Percentiles rank a stretch among this genome's conserved stretches.
These are phyloP conservation scores for Salisapilia sapeloensis DNA, from an alignment of 352 stramenopile genomes.

Conservation along the genomic window DNA sequence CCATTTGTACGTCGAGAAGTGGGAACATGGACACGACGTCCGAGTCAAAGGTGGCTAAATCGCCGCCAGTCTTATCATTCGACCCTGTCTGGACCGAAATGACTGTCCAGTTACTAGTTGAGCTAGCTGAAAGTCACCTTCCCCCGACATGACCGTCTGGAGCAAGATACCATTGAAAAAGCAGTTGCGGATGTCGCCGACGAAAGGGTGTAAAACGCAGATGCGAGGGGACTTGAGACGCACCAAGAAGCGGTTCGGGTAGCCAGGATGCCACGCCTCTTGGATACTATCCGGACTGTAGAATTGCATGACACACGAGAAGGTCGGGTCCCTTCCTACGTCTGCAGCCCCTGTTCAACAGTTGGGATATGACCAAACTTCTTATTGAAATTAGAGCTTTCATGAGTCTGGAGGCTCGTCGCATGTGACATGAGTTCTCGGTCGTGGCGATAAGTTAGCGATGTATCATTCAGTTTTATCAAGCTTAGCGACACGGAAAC, in stretches of 20 bases:
- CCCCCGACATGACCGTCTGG: slow-evolving; percentile 45
- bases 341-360: slow-evolving; percentile 30
- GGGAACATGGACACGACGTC: slow-evolving; percentile 76
- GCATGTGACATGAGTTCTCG: slow-evolving; percentile 49
- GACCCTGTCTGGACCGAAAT: slow-evolving; percentile 1
- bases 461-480: slow-evolving; percentile 49
- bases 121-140: slow-evolving; percentile 50
- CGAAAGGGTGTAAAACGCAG: slow-evolving; percentile 66
- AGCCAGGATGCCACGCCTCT: slow-evolving; percentile 67
- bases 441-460: slow-evolving; percentile 31
- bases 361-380: slow-evolving; percentile 32
- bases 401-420: slow-evolving; percentile 1
- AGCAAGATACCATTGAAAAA: slow-evolving; percentile 52
- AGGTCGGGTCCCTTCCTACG: slow-evolving; percentile 39
- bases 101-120: slow-evolving; percentile 1
- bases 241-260: slow-evolving; percentile 50
- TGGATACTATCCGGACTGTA: slow-evolving; percentile 66
- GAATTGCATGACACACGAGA: slow-evolving; percentile 56
- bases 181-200: slow-evolving; percentile 62
- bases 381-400: too few species aligned
- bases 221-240: slow-evolving; percentile 63
- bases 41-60: slow-evolving; percentile 4
- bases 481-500: slow-evolving; percentile 49
- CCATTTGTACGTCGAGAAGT: slow-evolving; percentile 42
- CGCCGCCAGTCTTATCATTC: slow-evolving; percentile 1